Evolutionary conservation across 139 green algal genomes (phyloP), one percentile per base, ranked within the genome.

Genomic region (Chlorella sorokiniana): DNA sequence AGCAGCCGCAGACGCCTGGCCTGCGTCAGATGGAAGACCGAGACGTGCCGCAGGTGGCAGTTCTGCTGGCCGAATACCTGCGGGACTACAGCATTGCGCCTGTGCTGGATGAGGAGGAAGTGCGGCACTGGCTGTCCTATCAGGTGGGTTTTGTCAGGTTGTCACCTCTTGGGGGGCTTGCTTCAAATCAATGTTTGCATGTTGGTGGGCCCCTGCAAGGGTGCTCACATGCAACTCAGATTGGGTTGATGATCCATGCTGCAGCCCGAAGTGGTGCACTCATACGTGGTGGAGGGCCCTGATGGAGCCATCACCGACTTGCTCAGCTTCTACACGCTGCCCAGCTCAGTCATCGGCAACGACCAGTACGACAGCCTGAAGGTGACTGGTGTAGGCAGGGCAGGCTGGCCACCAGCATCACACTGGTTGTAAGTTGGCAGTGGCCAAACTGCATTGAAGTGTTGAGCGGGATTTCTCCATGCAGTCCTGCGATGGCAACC

Each of bases 311-410:
- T 99, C n/a, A 98, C 93, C 4, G 96, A 98, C 83, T 70, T 99
- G 29, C 78, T 94, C 31, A 95, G 88, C 83, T 99, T 98, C 89
- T 99, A 99, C 93, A 96, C 94, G 25, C 90, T 99, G 65, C 94
- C 94, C 27, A 96, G 90, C 48, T 93, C 85, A 27, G 91, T 99
- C 54, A 93, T 99, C 52, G 89, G 92, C 63, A 94, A 98, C 86
- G 85, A 90, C 5, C 85, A 95, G 80, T 92, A 98, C 87, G 90
- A 89, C 11, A 88, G 87, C 69, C 87, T 99, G 3, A 92, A 89
- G 77, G 78, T 83, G 51, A 23, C 38, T 6, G 27, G 23, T 11
- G 40, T 72, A 51, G 25, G 5, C 9, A 51, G 35, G 25, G 65
- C 37, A 45, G 65, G 35, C 35, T 48, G 65, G 16, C 31, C 2